phyloP scores from a whole-genome alignment of 345 rosid species.

The Moringa oleifera region DNA sequence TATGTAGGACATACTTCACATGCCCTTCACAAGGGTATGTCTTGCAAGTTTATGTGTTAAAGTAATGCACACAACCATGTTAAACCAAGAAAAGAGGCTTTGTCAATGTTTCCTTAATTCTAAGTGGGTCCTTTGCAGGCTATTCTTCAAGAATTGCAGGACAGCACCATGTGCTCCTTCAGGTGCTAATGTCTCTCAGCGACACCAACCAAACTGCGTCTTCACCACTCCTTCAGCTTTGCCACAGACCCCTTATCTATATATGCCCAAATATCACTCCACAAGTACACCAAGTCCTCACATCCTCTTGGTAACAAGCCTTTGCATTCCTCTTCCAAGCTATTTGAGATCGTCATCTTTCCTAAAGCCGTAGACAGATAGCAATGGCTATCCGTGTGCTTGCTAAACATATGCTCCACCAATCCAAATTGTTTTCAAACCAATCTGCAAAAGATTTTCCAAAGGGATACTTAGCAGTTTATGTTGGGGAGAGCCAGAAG shows the following conservation, averaged over 20 bases:
- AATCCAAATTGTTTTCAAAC: background rate
- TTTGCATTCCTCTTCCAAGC: background rate
- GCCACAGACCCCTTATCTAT: too few species aligned
- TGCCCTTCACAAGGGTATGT: background rate
- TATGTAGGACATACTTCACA: background rate
- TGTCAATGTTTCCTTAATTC: background rate
- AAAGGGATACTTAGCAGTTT: conserved; percentile 14
- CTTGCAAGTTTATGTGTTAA: background rate
- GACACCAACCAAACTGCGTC: background rate
- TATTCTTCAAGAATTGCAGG: background rate
- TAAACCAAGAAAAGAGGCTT: background rate
- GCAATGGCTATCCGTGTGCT: background rate
- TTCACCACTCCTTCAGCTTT: background rate
- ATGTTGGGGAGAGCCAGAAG: conserved; percentile 26
- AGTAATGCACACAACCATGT: background rate
- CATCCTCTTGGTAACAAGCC: background rate
- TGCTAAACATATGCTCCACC: background rate
- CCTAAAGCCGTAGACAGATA: background rate
- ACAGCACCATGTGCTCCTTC: background rate
- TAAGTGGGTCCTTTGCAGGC: background rate
- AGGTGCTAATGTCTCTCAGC: background rate
- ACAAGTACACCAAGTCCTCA: background rate
- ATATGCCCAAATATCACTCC: too few species aligned
- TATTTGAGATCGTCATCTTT: background rate
- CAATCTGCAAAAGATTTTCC: background rate